These are phyloP conservation scores for Ramalina peruviana DNA, from an alignment of 495 filamentous ascomycete species.

Conservation along the genomic window DNA sequence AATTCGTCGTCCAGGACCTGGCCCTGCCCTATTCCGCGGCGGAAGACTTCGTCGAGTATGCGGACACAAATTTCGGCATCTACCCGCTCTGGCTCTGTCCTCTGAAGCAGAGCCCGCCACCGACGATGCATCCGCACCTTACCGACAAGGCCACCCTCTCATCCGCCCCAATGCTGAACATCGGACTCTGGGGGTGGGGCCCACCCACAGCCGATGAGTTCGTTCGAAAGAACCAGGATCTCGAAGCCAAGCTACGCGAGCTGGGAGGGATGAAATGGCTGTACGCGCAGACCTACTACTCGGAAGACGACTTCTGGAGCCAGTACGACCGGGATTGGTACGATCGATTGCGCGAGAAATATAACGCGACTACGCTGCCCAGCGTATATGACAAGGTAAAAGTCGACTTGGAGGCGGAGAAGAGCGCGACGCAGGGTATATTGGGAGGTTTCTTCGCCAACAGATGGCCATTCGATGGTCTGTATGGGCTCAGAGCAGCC, in stretches of 20 bases:
- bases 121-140: constrained; percentile 26
- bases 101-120: constrained; percentile 19
- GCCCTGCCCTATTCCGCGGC: constrained; percentile 35
- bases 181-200: constrained; percentile 38
- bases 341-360: constrained; percentile 33
- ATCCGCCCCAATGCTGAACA: constrained; percentile 32
- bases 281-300: constrained; percentile 42
- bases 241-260: constrained; percentile 49
- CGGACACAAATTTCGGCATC: constrained; percentile 28
- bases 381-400: constrained; percentile 42
- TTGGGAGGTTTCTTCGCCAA: constrained; percentile 12
- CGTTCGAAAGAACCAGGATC: constrained; percentile 42
- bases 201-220: constrained; percentile 25
- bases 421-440: constrained; percentile 8
- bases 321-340: constrained; percentile 37
- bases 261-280: constrained; percentile 53
- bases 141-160: constrained; percentile 9
- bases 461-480: constrained; percentile 35
- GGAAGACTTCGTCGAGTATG: constrained; percentile 35
- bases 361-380: constrained; percentile 32
- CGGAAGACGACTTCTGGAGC: constrained; percentile 40
- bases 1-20: constrained; percentile 43
- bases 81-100: constrained; percentile 51
- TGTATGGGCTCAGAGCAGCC: constrained; percentile 41
- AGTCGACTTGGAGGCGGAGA: constrained; percentile 17